Base-by-base conservation (phyloP, 2,329 filamentous ascomycete species). In the Rosellinia necatrix region DNA sequence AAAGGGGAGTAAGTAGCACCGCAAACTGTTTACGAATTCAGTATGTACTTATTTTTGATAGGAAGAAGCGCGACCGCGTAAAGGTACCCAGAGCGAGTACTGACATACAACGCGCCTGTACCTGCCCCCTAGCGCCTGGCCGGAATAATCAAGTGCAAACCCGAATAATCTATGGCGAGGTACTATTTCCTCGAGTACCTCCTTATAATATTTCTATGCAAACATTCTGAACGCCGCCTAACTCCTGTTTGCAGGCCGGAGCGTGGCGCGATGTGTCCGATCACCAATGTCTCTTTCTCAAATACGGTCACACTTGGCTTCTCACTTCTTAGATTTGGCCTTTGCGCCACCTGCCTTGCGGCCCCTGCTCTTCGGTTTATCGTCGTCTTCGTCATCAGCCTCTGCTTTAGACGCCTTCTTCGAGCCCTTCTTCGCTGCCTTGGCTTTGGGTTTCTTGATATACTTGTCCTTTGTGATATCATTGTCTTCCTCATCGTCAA, bases 391-490 rank as follows among this genome's bases (percentile, higher is more conserved):
- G 10, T 75, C 74, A 38, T 71, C 73, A 27, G 73, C 75, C 53
- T 79, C 79, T 40, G 58, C 74, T 60, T 54, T 71, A 48, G 66
- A 52, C 4, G 64, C 53, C 60, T 75, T 76, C 62, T 74, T 74
- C 34, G 68, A 65, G 1, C 78, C 77, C 70, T 84, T 83, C 68
- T 84, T 85, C 46, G 64, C 76, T 56, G 8, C 78, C 80, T 71
- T 91, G 62, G 84, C 85, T 80, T 96, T 97, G 10, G 93, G 91
- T 70, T 89, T 83, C 73, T 94, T 96, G 71, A 97, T 92, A 68
- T 96, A 97, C 74, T 97, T 97, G 75, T 99, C 94, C 70, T 93
- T 96, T 68, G 89, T 91, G 48, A 97, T 72, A 30, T 87, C 76
- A n/a, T 86, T 76, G 49, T 92, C 89, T 10, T 92, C 89, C 10